phyloP scores from a whole-genome alignment of 2,329 filamentous ascomycete species.

The Nigrospora sphaerica region DNA sequence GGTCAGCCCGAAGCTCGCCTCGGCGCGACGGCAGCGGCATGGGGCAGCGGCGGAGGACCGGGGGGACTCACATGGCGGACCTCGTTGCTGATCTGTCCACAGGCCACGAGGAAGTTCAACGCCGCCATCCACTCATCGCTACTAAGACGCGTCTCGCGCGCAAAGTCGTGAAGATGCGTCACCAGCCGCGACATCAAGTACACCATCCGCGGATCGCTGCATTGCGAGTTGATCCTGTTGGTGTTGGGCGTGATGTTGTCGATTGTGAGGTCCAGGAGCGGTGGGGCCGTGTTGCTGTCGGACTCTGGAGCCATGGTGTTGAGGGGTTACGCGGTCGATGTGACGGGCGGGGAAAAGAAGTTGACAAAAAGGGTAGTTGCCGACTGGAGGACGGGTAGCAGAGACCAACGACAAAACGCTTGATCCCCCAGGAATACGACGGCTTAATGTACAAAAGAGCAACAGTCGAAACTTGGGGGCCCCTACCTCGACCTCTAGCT shows the following conservation, averaged over 20 bases:
- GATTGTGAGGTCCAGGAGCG: slow-evolving; percentile 64
- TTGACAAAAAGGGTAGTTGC: background rate
- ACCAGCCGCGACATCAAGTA: slow-evolving; percentile 70
- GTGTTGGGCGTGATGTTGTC: slow-evolving; percentile 78
- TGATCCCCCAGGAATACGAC: background rate
- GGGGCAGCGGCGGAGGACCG: background rate
- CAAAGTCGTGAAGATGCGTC: slow-evolving; percentile 75
- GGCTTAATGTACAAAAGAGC: background rate
- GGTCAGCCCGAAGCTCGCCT: no score
- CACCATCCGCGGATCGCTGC: slow-evolving; percentile 55
- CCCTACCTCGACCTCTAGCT: no score
- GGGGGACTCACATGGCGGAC: slow-evolving; percentile 14
- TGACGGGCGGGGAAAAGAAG: background rate
- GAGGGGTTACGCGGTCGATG: background rate
- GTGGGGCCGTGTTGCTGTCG: slow-evolving; percentile 23
- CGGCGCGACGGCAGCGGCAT: no score
- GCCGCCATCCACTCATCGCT: slow-evolving; percentile 74
- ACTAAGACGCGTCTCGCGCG: slow-evolving; percentile 68
- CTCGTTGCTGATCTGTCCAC: background rate
- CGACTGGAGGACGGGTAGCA: background rate
- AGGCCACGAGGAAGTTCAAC: slow-evolving; percentile 60
- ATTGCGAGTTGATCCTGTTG: slow-evolving; percentile 66
- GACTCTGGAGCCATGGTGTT: slow-evolving; percentile 14
- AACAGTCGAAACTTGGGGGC: no score
- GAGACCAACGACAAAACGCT: no score